These are phyloP conservation scores for Suhomyces coccinellae DNA, from an alignment of 1,139 yeast genomes.

Conservation along the genomic window DNA sequence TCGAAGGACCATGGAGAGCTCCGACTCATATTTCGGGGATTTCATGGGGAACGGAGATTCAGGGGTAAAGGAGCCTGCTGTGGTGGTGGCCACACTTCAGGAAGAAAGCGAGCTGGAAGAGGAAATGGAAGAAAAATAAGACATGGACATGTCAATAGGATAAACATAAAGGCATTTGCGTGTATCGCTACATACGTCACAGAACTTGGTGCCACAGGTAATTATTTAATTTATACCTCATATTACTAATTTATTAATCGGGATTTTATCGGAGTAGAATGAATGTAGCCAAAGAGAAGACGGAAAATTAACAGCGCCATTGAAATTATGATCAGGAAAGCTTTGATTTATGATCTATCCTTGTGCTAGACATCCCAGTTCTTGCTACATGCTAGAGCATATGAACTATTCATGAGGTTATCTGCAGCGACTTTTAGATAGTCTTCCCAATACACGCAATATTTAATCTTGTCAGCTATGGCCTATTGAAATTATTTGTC, in stretches of 20 bases:
- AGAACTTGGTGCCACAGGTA: background rate
- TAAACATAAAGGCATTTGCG: background rate
- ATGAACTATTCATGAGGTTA: too few relatives aligned
- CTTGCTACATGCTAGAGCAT: too few relatives aligned
- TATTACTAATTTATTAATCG: background rate
- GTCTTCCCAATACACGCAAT: too few relatives aligned
- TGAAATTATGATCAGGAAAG: too few relatives aligned
- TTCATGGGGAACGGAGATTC: slow-evolving; percentile 1
- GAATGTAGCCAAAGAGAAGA: too few relatives aligned
- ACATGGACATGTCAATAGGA: background rate
- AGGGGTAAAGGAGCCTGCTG: slow-evolving; percentile 2
- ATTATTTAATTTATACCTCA: background rate
- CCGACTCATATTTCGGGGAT: slow-evolving; percentile 18
- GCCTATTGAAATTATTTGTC: too few relatives aligned
- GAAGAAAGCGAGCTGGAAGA: slow-evolving; percentile 15
- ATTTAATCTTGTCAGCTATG: too few relatives aligned
- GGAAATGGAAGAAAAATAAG: slow-evolving; percentile 4
- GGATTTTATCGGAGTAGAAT: background rate
- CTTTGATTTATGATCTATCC: too few relatives aligned
- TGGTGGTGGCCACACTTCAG: slow-evolving; percentile 9
- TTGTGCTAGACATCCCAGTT: too few relatives aligned
- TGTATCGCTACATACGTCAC: background rate
- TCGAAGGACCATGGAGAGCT: slow-evolving; percentile 5
- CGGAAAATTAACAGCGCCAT: too few relatives aligned
- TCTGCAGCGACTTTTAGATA: too few relatives aligned